Conservation (phyloP, 768 basidiomycete species). For the Amanita pseudoporphyria region DNA sequence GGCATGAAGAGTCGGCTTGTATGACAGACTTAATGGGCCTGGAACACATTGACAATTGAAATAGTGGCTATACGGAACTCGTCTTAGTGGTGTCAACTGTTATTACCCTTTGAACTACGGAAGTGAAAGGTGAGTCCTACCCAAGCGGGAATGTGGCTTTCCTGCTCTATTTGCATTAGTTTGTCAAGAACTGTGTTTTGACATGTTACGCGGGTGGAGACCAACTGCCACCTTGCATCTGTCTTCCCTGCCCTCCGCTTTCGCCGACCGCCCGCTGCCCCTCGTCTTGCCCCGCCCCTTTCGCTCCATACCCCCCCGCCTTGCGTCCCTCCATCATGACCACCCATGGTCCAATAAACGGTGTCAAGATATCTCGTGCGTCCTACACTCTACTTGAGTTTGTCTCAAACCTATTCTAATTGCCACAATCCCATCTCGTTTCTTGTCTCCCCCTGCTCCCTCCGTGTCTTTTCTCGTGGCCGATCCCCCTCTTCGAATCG, state of each 20-base stretch:
- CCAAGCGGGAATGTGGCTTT: no score
- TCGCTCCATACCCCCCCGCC: not conserved
- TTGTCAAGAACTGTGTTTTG: slow-evolving; percentile 1
- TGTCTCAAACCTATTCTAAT: slow-evolving; percentile 21
- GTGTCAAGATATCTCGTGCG: slow-evolving; percentile 80
- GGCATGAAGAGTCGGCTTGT: no score
- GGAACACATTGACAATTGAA: no score
- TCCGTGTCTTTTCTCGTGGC: slow-evolving; percentile 10
- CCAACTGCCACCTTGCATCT: not conserved
- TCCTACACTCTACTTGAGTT: slow-evolving; percentile 17
- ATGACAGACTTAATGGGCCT: no score
- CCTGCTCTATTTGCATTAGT: slow-evolving; percentile 2
- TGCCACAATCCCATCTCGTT: slow-evolving; percentile 2
- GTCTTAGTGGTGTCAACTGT: no score
- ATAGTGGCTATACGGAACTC: no score
- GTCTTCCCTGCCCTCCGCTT: slow-evolving; percentile 1
- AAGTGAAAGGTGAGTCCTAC: no score
- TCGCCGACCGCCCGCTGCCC: not conserved
- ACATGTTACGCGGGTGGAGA: not conserved
- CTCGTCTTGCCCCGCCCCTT: not conserved
- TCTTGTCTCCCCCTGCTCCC: slow-evolving; percentile 8
- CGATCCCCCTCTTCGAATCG: slow-evolving; percentile 20
- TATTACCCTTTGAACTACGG: no score
- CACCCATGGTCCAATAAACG: slow-evolving; percentile 76
- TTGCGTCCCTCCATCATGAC: slow-evolving; percentile 37